phyloP scores from a whole-genome alignment of 768 basidiomycete species.

The Hypholoma fasciculare region DNA sequence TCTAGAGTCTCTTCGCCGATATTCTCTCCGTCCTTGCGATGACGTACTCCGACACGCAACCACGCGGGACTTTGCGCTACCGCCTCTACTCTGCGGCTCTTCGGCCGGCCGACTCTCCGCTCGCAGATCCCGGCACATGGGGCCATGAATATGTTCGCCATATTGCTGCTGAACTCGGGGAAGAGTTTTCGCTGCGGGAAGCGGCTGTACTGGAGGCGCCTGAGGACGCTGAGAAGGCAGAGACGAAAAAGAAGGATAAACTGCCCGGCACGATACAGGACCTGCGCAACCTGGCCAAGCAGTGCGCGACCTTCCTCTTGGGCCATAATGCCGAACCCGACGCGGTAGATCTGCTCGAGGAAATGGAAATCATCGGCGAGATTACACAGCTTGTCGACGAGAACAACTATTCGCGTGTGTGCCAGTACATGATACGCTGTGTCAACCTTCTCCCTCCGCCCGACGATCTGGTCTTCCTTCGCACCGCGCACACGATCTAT shows the following conservation, averaged over 20 bases:
- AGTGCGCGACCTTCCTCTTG: slow-evolving; percentile 88
- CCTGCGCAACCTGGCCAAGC: slow-evolving; percentile 71
- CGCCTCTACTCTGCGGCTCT: slow-evolving; percentile 80
- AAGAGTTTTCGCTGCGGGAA: slow-evolving; percentile 81
- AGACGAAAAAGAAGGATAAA: slow-evolving; percentile 25
- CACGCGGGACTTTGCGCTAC: slow-evolving; percentile 93
- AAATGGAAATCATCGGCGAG: slow-evolving; percentile 85
- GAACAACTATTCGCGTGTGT: slow-evolving; percentile 87
- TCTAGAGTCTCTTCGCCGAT: slow-evolving; percentile 90
- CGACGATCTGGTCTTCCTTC: slow-evolving; percentile 88
- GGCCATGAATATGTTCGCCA: slow-evolving; percentile 99
- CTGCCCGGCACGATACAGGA: slow-evolving; percentile 69
- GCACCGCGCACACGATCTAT: slow-evolving; percentile 88
- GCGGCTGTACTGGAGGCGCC: slow-evolving; percentile 36
- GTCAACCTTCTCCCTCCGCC: slow-evolving; percentile 90
- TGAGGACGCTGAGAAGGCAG: slow-evolving; percentile 27
- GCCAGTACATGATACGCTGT: slow-evolving; percentile 95
- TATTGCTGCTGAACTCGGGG: slow-evolving; percentile 92
- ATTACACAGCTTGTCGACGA: slow-evolving; percentile 80
- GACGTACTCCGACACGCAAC: slow-evolving; percentile 98
- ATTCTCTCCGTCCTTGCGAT: slow-evolving; percentile 98
- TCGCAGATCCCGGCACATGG: slow-evolving; percentile 93
- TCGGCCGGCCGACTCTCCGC: slow-evolving; percentile 61
- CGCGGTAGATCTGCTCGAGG: slow-evolving; percentile 93
- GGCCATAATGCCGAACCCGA: slow-evolving; percentile 97